These are phyloP conservation scores for Neopestalotiopsis sp. DNA, from an alignment of 2,329 filamentous ascomycete species.

Conservation along the genomic window DNA sequence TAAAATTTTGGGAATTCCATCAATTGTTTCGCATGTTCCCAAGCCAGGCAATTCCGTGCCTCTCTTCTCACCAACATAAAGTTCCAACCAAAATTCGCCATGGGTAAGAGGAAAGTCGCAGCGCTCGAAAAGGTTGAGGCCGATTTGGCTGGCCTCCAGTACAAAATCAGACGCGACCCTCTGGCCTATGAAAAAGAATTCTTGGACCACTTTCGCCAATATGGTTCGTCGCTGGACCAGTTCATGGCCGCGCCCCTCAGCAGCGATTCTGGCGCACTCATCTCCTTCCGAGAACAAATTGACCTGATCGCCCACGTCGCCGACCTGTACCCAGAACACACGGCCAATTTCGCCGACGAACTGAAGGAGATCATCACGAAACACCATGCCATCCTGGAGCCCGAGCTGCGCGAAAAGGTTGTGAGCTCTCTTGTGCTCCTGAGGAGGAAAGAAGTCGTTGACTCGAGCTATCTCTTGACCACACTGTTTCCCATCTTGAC, in stretches of 20 bases:
- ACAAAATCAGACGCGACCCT: slow-evolving; percentile 89
- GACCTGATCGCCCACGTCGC: slow-evolving; percentile 94
- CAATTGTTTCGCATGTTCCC: background rate
- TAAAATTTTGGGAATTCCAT: slow-evolving; percentile 10
- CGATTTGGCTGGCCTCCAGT: slow-evolving; percentile 86
- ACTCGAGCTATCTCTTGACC: slow-evolving; percentile 82
- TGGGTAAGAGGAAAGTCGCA: slow-evolving; percentile 88
- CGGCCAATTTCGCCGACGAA: slow-evolving; percentile 77
- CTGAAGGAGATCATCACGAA: slow-evolving; percentile 80
- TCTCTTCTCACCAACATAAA: background rate
- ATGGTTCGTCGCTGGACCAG: slow-evolving; percentile 88
- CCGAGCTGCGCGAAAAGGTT: slow-evolving; percentile 90
- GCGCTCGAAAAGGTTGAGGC: slow-evolving; percentile 96
- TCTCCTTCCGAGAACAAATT: slow-evolving; percentile 88
- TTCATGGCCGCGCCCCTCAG: slow-evolving; percentile 85
- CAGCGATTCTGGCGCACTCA: slow-evolving; percentile 77
- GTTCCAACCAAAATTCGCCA: slow-evolving; percentile 41
- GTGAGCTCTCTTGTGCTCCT: slow-evolving; percentile 88
- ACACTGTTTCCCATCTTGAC: slow-evolving; percentile 95
- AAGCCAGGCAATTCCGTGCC: background rate
- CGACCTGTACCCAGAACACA: slow-evolving; percentile 88
- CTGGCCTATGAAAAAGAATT: slow-evolving; percentile 92
- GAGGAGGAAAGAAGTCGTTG: slow-evolving; percentile 88
- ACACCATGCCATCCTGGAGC: slow-evolving; percentile 83
- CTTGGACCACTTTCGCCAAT: slow-evolving; percentile 85